phyloP scores from a whole-genome alignment of 2,329 filamentous ascomycete species.

The Didymella pomorum region DNA sequence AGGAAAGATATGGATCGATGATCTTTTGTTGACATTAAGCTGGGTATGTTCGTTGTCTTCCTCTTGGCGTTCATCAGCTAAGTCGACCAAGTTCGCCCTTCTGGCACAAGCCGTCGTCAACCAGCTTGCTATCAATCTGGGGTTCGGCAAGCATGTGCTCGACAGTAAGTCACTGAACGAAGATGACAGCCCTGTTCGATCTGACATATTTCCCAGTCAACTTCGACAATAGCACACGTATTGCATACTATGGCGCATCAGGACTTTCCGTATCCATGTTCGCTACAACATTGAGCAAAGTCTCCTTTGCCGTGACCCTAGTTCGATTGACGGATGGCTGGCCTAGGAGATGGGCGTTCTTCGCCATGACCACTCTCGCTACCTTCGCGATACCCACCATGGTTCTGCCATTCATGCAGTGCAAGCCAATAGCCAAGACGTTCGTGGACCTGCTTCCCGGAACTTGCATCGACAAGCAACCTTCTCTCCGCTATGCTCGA shows the following conservation, averaged over 20 bases:
- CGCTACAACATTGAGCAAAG: conserved; percentile 27
- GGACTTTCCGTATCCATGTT: conserved; percentile 21
- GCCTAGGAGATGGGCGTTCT: conserved; percentile 18
- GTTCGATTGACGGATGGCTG: conserved; percentile 23
- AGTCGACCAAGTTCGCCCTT: conserved; percentile 18
- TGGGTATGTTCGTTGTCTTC: conserved; percentile 15
- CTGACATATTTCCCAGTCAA: background rate
- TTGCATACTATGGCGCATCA: conserved; percentile 21
- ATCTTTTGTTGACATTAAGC: conserved; percentile 19
- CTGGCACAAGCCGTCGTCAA: conserved; percentile 24
- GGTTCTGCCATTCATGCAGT: conserved; percentile 21
- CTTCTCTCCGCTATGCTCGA: conserved; percentile 21
- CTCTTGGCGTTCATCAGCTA: background rate
- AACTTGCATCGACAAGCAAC: conserved; percentile 20
- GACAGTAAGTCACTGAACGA: conserved; percentile 17
- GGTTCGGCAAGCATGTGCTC: conserved; percentile 23
- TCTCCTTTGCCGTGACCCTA: conserved; percentile 26
- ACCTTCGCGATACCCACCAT: conserved; percentile 20
- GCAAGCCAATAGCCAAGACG: conserved; percentile 22
- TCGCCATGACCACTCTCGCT: conserved; percentile 20
- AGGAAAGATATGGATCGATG: conserved; percentile 26
- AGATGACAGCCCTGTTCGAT: background rate
- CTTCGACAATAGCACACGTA: conserved; percentile 15
- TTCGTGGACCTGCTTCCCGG: conserved; percentile 24
- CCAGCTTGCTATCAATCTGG: conserved; percentile 24